These are phyloP conservation scores for Cairneyella variabilis DNA, from an alignment of 495 filamentous ascomycete genomes.

Conservation along the genomic window DNA sequence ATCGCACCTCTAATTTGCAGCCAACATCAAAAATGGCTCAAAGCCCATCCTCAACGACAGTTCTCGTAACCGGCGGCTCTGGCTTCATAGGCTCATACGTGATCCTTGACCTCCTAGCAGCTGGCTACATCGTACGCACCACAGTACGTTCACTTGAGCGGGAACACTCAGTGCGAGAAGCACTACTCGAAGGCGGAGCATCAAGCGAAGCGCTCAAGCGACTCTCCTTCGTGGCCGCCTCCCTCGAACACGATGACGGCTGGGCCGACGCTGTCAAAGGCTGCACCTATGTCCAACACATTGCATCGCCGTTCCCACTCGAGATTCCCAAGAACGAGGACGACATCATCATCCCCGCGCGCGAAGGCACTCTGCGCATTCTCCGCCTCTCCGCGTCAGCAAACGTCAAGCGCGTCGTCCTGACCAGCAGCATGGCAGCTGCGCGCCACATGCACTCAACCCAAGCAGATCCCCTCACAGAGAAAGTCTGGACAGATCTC, in stretches of 20 bases:
- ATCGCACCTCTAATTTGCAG: too few relatives aligned
- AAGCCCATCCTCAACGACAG: conserved; percentile 8
- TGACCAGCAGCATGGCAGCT: neutral
- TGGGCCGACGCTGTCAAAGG: conserved; percentile 4
- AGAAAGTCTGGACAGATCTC: conserved; percentile 6
- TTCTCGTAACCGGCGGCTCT: conserved; percentile 31
- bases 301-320: conserved; percentile 4
- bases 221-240: neutral
- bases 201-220: neutral
- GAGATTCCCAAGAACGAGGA: conserved; percentile 3
- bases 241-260: conserved; percentile 4
- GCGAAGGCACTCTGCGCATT: conserved; percentile 11
- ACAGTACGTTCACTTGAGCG: conserved; percentile 17
- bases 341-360: conserved; percentile 6
- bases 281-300: conserved; percentile 2
- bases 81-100: conserved; percentile 35
- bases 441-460: neutral
- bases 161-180: neutral
- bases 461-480: neutral
- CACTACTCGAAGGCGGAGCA: neutral
- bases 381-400: neutral
- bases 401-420: conserved; percentile 1
- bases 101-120: conserved; percentile 17
- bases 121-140: conserved; percentile 24
- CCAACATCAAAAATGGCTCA: too few relatives aligned